These are phyloP conservation scores for Halenospora varia DNA, from an alignment of 495 filamentous ascomycete genomes.

Conservation along the genomic window DNA sequence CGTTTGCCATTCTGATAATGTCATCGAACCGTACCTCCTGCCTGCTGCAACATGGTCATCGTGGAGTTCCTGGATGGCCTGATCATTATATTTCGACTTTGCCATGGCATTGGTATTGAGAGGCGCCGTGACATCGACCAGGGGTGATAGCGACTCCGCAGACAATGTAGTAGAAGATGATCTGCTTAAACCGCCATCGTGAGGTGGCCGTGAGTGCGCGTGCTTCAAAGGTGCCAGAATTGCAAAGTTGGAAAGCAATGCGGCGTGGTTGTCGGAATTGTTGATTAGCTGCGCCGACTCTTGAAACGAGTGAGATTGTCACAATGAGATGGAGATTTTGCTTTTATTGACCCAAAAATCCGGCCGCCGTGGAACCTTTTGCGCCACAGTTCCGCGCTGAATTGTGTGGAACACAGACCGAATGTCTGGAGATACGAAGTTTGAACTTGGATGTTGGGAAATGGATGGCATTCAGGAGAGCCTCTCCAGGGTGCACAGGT, in stretches of 20 bases:
- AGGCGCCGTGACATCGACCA: conserved; percentile 18
- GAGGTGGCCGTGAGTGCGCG: not conserved
- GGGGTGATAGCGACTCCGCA: conserved; percentile 6
- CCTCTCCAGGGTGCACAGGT: too few species aligned
- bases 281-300: too few species aligned
- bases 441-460: not conserved
- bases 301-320: not conserved
- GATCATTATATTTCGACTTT: conserved; percentile 9
- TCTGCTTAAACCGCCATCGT: not conserved
- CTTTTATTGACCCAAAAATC: not conserved
- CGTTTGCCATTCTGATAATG: conserved; percentile 1
- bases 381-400: not conserved
- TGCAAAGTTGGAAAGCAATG: not conserved
- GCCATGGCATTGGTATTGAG: conserved; percentile 21
- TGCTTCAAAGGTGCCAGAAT: not conserved
- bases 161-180: not conserved
- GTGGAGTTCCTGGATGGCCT: conserved; percentile 6
- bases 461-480: not conserved
- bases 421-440: not conserved
- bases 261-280: not conserved
- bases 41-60: conserved; percentile 10
- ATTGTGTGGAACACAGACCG: not conserved
- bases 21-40: conserved; percentile 9
- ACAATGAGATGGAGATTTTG: not conserved
- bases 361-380: not conserved